These are phyloP conservation scores for Theileria equi DNA, from an alignment of 169 alveolate genomes.

Conservation along the genomic window DNA sequence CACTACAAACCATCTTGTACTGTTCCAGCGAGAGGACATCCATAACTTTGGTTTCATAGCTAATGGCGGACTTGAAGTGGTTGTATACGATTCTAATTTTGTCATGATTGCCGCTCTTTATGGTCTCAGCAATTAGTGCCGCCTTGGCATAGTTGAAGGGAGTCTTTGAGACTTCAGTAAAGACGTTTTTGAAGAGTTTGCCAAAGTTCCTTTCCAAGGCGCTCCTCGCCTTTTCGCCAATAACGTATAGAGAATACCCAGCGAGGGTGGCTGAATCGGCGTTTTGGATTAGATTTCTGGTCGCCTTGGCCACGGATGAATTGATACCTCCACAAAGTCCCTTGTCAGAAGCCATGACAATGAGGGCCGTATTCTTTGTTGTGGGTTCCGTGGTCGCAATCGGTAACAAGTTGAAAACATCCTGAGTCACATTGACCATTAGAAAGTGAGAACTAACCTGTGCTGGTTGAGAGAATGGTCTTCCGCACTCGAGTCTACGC, in stretches of 20 bases:
- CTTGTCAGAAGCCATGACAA: slow-evolving; percentile 73
- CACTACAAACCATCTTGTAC: slow-evolving; percentile 40
- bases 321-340: slow-evolving; percentile 86
- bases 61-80: slow-evolving; percentile 81
- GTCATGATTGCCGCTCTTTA: slow-evolving; percentile 70
- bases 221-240: slow-evolving; percentile 65
- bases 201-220: slow-evolving; percentile 50
- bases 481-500: slow-evolving; percentile 73
- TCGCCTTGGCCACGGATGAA: slow-evolving; percentile 68
- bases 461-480: slow-evolving; percentile 70
- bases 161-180: slow-evolving; percentile 66
- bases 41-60: slow-evolving; percentile 77
- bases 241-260: slow-evolving; percentile 35
- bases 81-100: slow-evolving; percentile 72
- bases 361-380: slow-evolving; percentile 48
- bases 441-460: slow-evolving; percentile 44
- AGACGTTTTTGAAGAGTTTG: slow-evolving; percentile 41
- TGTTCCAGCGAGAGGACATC: slow-evolving; percentile 69
- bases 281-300: slow-evolving; percentile 38
- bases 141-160: slow-evolving; percentile 78
- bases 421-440: slow-evolving; percentile 5
- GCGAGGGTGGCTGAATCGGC: slow-evolving; percentile 41
- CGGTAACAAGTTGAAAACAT: slow-evolving; percentile 63
- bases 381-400: slow-evolving; percentile 56
- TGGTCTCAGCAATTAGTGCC: slow-evolving; percentile 58